Conservation (phyloP, 257 asterid species). For the Galeopsis tetrahit region DNA sequence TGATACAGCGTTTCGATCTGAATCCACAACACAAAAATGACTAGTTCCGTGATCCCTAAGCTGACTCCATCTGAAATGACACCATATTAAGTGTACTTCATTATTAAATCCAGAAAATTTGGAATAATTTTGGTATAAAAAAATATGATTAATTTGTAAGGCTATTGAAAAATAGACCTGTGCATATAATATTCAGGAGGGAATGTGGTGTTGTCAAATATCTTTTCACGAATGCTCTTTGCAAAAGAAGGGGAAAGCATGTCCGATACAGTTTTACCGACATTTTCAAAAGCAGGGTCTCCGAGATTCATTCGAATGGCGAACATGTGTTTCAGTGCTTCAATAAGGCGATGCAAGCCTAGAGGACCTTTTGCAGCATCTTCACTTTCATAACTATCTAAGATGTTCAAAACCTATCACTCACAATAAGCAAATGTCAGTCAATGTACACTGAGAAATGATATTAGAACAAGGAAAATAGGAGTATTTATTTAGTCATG, state of each 20-base stretch:
- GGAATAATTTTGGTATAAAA: neutral
- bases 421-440: constrained; percentile 14
- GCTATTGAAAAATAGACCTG: constrained; percentile 47
- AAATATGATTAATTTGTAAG: constrained; percentile 9
- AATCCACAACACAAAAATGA: constrained; percentile 83
- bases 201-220: constrained; percentile 88
- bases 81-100: neutral
- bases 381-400: constrained; percentile 51
- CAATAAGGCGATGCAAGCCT: constrained; percentile 86
- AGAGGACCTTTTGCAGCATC: constrained; percentile 63
- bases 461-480: neutral
- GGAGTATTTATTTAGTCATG: neutral
- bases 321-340: constrained; percentile 83
- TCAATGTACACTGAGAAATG: neutral
- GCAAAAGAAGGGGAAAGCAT: constrained; percentile 88
- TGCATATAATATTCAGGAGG: constrained; percentile 81
- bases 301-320: constrained; percentile 84
- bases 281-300: constrained; percentile 68
- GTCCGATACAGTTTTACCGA: constrained; percentile 50
- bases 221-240: constrained; percentile 49
- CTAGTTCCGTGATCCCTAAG: constrained; percentile 86
- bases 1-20: constrained; percentile 83
- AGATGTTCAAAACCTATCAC: constrained; percentile 69
- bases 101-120: neutral
- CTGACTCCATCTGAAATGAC: constrained; percentile 68